These are phyloP conservation scores for Penicillium longicatenatum DNA, from an alignment of 495 filamentous ascomycete genomes.

Conservation along the genomic window DNA sequence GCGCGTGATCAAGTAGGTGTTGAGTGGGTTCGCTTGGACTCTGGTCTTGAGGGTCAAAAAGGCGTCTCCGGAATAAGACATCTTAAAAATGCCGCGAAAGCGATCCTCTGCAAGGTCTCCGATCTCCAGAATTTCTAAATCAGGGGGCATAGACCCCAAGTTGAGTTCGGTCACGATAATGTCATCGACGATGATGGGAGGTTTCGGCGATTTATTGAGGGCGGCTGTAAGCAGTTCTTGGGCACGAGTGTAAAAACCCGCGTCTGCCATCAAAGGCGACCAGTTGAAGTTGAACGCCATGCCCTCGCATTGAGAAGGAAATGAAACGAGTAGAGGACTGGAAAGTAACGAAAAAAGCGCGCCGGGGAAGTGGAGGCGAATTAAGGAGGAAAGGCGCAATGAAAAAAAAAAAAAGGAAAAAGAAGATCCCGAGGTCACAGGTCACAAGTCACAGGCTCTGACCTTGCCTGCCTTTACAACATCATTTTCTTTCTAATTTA, in stretches of 20 bases:
- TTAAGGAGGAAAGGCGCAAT: slow-evolving; percentile 3
- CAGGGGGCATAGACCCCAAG: slow-evolving; percentile 86
- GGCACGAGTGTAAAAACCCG: slow-evolving; percentile 82
- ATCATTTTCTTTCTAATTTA: not conserved
- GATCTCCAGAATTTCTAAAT: slow-evolving; percentile 95
- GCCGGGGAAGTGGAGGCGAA: slow-evolving; percentile 3
- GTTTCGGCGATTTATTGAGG: slow-evolving; percentile 97
- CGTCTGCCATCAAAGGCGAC: slow-evolving; percentile 96
- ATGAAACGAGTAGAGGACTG: not conserved
- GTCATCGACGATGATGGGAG: slow-evolving; percentile 98
- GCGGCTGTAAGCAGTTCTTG: slow-evolving; percentile 93
- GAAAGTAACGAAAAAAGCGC: not conserved
- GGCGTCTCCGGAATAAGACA: slow-evolving; percentile 95
- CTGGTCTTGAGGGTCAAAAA: slow-evolving; percentile 91
- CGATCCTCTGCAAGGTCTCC: slow-evolving; percentile 95
- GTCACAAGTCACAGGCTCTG: not conserved
- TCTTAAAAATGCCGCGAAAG: slow-evolving; percentile 97
- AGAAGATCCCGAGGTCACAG: slow-evolving; percentile 7
- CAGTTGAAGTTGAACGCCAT: slow-evolving; percentile 99
- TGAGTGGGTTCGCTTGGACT: slow-evolving; percentile 96
- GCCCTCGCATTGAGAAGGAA: slow-evolving; percentile 37
- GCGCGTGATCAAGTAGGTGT: slow-evolving; percentile 90
- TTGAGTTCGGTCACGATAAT: slow-evolving; percentile 98
- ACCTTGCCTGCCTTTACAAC: not conserved
- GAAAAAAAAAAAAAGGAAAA: slow-evolving; percentile 8